Evolutionary conservation across 768 basidiomycete genomes (phyloP), one percentile per base, ranked within the genome.

Genomic region (Epithele typhae): DNA sequence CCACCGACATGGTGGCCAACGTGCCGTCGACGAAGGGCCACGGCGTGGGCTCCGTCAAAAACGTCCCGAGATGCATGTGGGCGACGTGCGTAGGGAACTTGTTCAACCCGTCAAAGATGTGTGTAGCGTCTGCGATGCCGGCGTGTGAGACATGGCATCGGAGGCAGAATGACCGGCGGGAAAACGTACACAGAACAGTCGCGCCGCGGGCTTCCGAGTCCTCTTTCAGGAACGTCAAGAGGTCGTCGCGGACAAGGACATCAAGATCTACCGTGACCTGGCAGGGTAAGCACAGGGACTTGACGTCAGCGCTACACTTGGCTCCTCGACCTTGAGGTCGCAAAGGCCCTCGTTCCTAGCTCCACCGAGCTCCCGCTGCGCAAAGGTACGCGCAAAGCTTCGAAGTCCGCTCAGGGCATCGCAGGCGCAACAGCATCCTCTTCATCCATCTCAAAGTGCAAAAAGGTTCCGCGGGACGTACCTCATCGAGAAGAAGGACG

Each of bases 261-360:
- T 99, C 96, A 12, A 99, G 73, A 64, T 99, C 96, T 17, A 98
- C 95, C 1, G 95, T 98, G 45, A 95, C 92, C 90, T 93, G 52
- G 33, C 10, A 43, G 17, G 11, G 22, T 19, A 18, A 3, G 4
- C 6, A 38, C 18, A n/a, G 30, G 25, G 33, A 19, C 22, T 11
- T 4, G 12, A 8, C 15, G 19, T 14, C 27, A 30, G 6, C 19
- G 24, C n/a, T 15, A 15, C 25, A 37, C 40, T 37, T 9, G 25
- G 25, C 18, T 4, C 14, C n/a, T n/a, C n/a, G n/a, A n/a, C n/a
- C n/a, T n/a, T n/a, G n/a, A n/a, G n/a, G n/a, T n/a, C n/a, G n/a
- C n/a, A n/a, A n/a, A n/a, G n/a, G n/a, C n/a, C n/a, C n/a, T n/a
- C n/a, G n/a, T n/a, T n/a, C n/a, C n/a, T n/a, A n/a, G n/a, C n/a